These are phyloP conservation scores for Pythium rishiriense DNA, from an alignment of 352 stramenopile genomes.

Conservation along the genomic window DNA sequence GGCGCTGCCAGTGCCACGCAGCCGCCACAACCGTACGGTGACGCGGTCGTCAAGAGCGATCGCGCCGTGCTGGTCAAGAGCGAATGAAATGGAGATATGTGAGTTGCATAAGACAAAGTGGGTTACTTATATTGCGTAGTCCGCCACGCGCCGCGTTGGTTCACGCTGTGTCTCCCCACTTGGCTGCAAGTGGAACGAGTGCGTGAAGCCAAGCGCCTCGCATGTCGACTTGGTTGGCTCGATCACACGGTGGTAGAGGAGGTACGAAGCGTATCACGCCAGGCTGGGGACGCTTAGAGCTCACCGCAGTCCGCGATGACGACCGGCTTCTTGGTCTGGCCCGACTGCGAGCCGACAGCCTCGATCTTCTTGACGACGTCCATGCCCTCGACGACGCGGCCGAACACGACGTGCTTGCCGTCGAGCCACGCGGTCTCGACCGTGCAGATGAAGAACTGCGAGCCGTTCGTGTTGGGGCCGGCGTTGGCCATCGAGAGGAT, in stretches of 20 bases:
- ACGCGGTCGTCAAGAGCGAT: slow-evolving; percentile 10
- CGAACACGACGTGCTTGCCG: slow-evolving; percentile 94
- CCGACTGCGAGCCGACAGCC: slow-evolving; percentile 91
- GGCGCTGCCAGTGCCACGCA: not conserved
- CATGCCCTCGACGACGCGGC: slow-evolving; percentile 95
- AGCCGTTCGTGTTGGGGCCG: slow-evolving; percentile 93
- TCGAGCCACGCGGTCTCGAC: slow-evolving; percentile 90
- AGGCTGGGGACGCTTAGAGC: slow-evolving; percentile 50
- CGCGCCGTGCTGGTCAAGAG: slow-evolving; percentile 12
- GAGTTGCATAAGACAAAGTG: slow-evolving; percentile 3
- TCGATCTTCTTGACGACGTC: slow-evolving; percentile 99
- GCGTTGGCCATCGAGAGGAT: slow-evolving; percentile 86
- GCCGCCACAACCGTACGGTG: not conserved
- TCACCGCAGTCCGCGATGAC: slow-evolving; percentile 96
- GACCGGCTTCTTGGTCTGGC: slow-evolving; percentile 89
- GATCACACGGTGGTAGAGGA: not conserved
- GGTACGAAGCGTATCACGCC: too few species aligned
- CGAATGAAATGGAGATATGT: slow-evolving; percentile 8
- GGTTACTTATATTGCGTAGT: slow-evolving; percentile 17
- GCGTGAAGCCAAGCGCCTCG: too few species aligned
- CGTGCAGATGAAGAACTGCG: slow-evolving; percentile 98
- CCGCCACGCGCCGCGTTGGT: not conserved
- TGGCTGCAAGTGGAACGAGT: not conserved
- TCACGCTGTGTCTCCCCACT: not conserved
- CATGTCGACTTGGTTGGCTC: not conserved